These are phyloP conservation scores for Chaetomiaceae sp. DNA, from an alignment of 2,329 filamentous ascomycete species.

Conservation along the genomic window DNA sequence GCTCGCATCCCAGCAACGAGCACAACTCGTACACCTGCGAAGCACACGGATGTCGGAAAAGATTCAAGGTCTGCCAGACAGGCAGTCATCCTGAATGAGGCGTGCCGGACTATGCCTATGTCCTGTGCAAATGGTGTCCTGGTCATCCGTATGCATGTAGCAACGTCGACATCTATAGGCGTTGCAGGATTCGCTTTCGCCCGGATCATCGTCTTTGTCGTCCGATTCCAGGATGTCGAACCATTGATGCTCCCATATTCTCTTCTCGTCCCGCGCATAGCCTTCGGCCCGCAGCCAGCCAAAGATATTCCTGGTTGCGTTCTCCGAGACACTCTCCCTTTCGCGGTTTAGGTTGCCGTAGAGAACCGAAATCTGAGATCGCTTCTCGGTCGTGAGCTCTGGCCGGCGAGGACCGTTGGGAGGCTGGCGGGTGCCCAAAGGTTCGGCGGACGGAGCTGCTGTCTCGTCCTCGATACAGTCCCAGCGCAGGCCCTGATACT, in stretches of 20 bases:
- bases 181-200: background rate
- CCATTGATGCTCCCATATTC: constrained; percentile 16
- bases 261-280: constrained; percentile 23
- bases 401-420: background rate
- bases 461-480: background rate
- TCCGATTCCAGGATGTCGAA: background rate
- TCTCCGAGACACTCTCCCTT: constrained; percentile 26
- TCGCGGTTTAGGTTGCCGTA: constrained; percentile 16
- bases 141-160: too few relatives aligned
- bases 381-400: background rate
- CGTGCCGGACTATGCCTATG: too few relatives aligned
- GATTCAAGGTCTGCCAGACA: too few relatives aligned
- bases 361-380: background rate
- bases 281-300: constrained; percentile 29
- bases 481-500: constrained; percentile 17
- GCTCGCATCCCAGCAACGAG: too few relatives aligned
- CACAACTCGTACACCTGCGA: too few relatives aligned
- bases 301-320: constrained; percentile 31
- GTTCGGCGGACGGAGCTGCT: too few relatives aligned
- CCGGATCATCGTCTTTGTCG: background rate
- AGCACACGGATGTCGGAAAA: too few relatives aligned
- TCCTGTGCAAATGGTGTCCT: too few relatives aligned
- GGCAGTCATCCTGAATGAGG: too few relatives aligned
- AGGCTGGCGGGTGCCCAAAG: too few relatives aligned
- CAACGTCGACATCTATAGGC: background rate